A percentile compares a stretch with the other conserved stretches of the same genome.
Conservation (phyloP, 2,329 filamentous ascomycete genomes). For the Thermoascus crustaceus region DNA sequence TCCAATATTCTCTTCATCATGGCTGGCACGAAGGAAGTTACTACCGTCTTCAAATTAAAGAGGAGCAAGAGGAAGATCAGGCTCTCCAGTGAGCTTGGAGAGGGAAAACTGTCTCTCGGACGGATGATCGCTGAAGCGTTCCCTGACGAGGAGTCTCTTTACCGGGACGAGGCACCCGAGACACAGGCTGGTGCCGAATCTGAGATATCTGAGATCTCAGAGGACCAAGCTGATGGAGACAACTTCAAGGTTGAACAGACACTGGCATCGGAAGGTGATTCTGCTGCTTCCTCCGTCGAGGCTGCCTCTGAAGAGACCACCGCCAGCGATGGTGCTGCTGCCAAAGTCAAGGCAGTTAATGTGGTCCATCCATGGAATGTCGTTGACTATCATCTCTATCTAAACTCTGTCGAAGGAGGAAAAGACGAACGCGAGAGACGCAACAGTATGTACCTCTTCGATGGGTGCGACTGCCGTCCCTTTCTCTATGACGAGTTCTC, state of each 20-base stretch:
- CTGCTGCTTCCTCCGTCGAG: too few relatives aligned
- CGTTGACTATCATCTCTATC: constrained; percentile 26
- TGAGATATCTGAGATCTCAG: not conserved
- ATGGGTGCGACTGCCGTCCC: constrained; percentile 17
- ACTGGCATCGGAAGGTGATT: too few relatives aligned
- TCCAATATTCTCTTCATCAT: too few relatives aligned
- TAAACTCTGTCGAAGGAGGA: constrained; percentile 17
- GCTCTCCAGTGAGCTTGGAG: not conserved
- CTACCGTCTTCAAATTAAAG: constrained; percentile 14
- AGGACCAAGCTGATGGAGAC: not conserved
- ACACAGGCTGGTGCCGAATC: not conserved
- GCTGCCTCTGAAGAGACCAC: too few relatives aligned
- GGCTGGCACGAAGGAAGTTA: not conserved
- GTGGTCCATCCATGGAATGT: constrained; percentile 23
- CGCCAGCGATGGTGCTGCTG: constrained; percentile 3
- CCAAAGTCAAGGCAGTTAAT: not conserved
- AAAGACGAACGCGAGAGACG: constrained; percentile 12
- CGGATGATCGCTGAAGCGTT: constrained; percentile 1
- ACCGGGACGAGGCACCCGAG: not conserved
- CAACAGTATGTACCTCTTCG: constrained; percentile 18
- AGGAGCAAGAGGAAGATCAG: constrained; percentile 10
- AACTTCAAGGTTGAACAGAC: not conserved
- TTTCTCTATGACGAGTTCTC: constrained; percentile 16
- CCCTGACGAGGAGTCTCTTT: constrained; percentile 4
- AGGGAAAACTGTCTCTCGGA: constrained; percentile 4